phyloP scores from a whole-genome alignment of 768 basidiomycete genomes.

The Lentinula detonsa region DNA sequence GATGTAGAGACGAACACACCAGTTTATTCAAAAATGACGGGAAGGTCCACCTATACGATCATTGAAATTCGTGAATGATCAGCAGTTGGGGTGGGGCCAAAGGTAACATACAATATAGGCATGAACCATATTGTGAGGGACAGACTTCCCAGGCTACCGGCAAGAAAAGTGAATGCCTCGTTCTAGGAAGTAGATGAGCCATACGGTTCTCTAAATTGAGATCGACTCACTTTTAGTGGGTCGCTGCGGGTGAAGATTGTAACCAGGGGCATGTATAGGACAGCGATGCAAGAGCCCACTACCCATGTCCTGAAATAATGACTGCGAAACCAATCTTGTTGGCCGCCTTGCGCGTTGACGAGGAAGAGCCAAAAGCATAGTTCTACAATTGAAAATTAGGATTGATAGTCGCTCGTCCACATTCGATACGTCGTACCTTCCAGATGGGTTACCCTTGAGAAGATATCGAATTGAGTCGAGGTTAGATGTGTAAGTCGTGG shows the following conservation, averaged over 20 bases:
- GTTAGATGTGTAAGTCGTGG: no score
- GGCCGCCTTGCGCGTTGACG: constrained; percentile 52
- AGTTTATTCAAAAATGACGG: constrained; percentile 56
- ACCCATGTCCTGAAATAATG: constrained; percentile 72
- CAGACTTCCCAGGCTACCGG: constrained; percentile 64
- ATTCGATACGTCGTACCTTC: constrained; percentile 45
- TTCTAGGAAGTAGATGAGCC: constrained; percentile 17
- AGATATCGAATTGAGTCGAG: neutral
- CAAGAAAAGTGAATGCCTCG: constrained; percentile 65
- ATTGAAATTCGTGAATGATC: neutral
- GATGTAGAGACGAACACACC: constrained; percentile 31
- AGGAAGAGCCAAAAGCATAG: constrained; percentile 88
- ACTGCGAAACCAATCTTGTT: constrained; percentile 75
- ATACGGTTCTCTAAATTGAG: constrained; percentile 8
- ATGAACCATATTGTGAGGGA: constrained; percentile 70
- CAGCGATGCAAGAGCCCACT: constrained; percentile 52
- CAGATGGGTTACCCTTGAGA: constrained; percentile 63
- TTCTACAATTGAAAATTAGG: constrained; percentile 34
- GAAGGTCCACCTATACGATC: constrained; percentile 50
- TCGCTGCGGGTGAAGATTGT: constrained; percentile 58
- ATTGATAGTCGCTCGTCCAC: neutral
- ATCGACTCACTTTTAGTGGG: constrained; percentile 45
- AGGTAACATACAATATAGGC: constrained; percentile 50
- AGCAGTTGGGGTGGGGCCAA: neutral
- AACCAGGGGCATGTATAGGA: constrained; percentile 65